These are phyloP conservation scores for Plasmodium fragile DNA, from an alignment of 169 alveolate genomes.

Conservation along the genomic window DNA sequence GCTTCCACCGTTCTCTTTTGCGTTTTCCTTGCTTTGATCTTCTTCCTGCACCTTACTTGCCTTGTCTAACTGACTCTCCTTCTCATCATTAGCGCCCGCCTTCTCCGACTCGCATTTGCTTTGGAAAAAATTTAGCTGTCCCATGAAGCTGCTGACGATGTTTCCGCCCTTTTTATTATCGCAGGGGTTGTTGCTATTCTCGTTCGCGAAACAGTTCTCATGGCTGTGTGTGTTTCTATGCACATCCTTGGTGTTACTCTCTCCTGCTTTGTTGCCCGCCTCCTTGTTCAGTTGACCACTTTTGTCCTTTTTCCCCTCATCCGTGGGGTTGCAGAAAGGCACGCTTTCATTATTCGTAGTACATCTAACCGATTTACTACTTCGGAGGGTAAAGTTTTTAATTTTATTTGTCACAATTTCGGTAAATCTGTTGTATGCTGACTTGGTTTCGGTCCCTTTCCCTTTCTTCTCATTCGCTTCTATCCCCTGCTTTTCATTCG, in stretches of 20 bases:
- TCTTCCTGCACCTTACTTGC: not conserved
- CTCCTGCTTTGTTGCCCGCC: not conserved
- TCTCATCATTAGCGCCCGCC: not conserved
- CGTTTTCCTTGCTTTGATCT: not conserved
- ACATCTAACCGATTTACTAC: conserved; percentile 18
- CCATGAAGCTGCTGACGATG: conserved; percentile 6
- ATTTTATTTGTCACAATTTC: conserved; percentile 28
- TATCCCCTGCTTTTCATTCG: not conserved
- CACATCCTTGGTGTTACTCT: not conserved
- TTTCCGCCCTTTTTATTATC: conserved; percentile 11
- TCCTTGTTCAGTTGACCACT: not conserved
- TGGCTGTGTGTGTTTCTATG: not conserved
- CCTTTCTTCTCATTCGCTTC: not conserved
- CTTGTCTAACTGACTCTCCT: not conserved
- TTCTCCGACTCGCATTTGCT: conserved; percentile 19
- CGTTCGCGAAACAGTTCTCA: not conserved
- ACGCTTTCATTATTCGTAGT: not conserved
- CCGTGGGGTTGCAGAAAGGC: not conserved
- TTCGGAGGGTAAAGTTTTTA: conserved; percentile 28
- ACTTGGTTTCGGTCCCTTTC: not conserved
- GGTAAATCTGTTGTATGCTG: conserved; percentile 44
- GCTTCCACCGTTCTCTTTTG: not conserved
- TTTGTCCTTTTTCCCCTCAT: not conserved
- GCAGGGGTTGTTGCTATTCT: not conserved
- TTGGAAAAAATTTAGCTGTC: conserved; percentile 36